Evolutionary conservation across 495 filamentous ascomycete genomes (phyloP).

Genomic region (Penicillium ochrochloron): DNA sequence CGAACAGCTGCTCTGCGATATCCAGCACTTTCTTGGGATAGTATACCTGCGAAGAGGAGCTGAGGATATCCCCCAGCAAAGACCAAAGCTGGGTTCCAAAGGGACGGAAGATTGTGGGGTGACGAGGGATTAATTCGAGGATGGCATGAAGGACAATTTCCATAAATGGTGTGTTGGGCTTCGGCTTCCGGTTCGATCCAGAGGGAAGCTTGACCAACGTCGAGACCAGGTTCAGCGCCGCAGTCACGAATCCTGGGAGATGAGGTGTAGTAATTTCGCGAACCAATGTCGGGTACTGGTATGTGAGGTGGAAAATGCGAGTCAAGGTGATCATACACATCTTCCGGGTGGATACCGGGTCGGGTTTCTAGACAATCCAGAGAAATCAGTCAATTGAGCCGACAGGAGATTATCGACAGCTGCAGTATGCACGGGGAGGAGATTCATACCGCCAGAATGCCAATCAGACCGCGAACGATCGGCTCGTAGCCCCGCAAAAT

Average conservation of each 20-base stretch:
- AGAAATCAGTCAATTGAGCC: constrained; percentile 17
- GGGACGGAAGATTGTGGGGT: constrained; percentile 79
- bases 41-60: constrained; percentile 33
- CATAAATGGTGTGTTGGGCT: constrained; percentile 51
- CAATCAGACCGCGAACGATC: constrained; percentile 75
- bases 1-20: constrained; percentile 61
- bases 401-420: constrained; percentile 3
- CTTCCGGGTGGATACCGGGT: constrained; percentile 72
- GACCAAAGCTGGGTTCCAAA: constrained; percentile 68
- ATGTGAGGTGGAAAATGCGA: constrained; percentile 79
- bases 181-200: constrained; percentile 49
- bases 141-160: constrained; percentile 69
- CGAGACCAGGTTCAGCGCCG: constrained; percentile 71
- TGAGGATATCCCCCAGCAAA: constrained; percentile 55
- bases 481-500: constrained; percentile 67
- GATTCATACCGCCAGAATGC: constrained; percentile 66
- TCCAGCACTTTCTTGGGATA: constrained; percentile 55
- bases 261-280: constrained; percentile 86
- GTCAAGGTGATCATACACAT: constrained; percentile 75
- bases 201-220: constrained; percentile 38
- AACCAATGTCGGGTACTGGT: constrained; percentile 78
- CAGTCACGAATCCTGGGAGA: constrained; percentile 71
- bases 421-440: neutral
- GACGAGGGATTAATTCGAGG: constrained; percentile 69
- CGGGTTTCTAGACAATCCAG: constrained; percentile 61